These are phyloP conservation scores for Fistulinella prunicolor DNA, from an alignment of 768 basidiomycete species.

Conservation along the genomic window DNA sequence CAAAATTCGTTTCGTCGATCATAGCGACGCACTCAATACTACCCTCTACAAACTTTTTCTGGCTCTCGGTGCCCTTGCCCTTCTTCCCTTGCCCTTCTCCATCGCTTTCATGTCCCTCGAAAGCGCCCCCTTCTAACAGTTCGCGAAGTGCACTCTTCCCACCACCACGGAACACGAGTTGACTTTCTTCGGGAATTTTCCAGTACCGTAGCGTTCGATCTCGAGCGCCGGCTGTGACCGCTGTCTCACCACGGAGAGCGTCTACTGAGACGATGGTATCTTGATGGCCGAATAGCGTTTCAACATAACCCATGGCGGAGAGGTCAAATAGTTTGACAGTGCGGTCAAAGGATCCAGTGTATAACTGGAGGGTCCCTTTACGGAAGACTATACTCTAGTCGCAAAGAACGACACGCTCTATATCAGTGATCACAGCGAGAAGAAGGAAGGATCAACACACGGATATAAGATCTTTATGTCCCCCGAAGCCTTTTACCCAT, in stretches of 20 bases:
- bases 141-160: constrained; percentile 77
- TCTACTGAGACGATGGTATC: constrained; percentile 79
- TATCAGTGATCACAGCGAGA: constrained; percentile 27
- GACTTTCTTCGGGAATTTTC: constrained; percentile 95
- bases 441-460: constrained; percentile 48
- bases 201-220: constrained; percentile 93
- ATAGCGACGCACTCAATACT: constrained; percentile 90
- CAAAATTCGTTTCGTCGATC: constrained; percentile 91
- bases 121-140: constrained; percentile 73
- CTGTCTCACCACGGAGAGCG: constrained; percentile 77
- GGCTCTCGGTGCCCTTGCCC: constrained; percentile 23
- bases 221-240: constrained; percentile 82
- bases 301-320: constrained; percentile 85
- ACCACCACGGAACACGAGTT: constrained; percentile 96
- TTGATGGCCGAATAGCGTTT: constrained; percentile 97
- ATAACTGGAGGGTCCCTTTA: constrained; percentile 65
- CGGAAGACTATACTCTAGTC: constrained; percentile 68
- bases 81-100: constrained; percentile 38
- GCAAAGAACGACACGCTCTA: background rate
- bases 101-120: constrained; percentile 55
- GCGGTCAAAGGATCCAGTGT: constrained; percentile 79
- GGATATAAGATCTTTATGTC: constrained; percentile 68
- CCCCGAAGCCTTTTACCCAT: constrained; percentile 82
- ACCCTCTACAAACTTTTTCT: constrained; percentile 71
- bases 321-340: constrained; percentile 87